These are phyloP conservation scores for Psilocybe sp. DNA, from an alignment of 768 basidiomycete genomes.

Conservation along the genomic window DNA sequence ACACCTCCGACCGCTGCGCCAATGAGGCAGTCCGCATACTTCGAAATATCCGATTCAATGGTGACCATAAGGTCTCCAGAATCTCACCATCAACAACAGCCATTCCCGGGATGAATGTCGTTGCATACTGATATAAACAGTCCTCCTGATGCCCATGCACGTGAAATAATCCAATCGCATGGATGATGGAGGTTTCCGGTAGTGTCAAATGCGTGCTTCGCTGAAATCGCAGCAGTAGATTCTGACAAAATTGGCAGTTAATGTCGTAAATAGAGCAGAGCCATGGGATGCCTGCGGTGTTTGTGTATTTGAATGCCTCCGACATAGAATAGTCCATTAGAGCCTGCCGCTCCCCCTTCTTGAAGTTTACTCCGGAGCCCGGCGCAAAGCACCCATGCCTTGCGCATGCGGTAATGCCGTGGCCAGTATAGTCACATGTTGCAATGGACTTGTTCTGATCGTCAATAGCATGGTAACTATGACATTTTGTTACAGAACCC, in stretches of 20 bases:
- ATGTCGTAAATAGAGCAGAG: constrained; percentile 13
- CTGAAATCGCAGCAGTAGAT: background rate
- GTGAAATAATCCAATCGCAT: constrained; percentile 26
- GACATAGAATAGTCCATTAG: constrained; percentile 16
- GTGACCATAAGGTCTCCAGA: constrained; percentile 30
- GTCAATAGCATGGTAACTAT: background rate
- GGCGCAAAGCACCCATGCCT: constrained; percentile 17
- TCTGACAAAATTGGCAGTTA: constrained; percentile 9
- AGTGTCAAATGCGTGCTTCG: background rate
- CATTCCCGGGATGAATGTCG: constrained; percentile 23
- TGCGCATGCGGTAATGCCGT: constrained; percentile 21
- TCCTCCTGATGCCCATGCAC: constrained; percentile 23
- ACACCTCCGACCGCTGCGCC: constrained; percentile 21
- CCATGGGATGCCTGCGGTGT: background rate
- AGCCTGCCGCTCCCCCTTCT: constrained; percentile 18
- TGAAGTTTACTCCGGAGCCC: constrained; percentile 11
- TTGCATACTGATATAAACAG: constrained; percentile 22
- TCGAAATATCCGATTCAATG: constrained; percentile 22
- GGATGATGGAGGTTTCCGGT: background rate
- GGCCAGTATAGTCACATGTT: constrained; percentile 24
- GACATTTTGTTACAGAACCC: background rate
- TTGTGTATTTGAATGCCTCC: constrained; percentile 5
- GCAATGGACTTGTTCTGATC: background rate
- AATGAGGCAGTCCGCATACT: constrained; percentile 19
- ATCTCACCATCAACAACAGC: constrained; percentile 29